phyloP scores from a whole-genome alignment of 2,329 filamentous ascomycete genomes.

The Berkeleyomyces basicola region DNA sequence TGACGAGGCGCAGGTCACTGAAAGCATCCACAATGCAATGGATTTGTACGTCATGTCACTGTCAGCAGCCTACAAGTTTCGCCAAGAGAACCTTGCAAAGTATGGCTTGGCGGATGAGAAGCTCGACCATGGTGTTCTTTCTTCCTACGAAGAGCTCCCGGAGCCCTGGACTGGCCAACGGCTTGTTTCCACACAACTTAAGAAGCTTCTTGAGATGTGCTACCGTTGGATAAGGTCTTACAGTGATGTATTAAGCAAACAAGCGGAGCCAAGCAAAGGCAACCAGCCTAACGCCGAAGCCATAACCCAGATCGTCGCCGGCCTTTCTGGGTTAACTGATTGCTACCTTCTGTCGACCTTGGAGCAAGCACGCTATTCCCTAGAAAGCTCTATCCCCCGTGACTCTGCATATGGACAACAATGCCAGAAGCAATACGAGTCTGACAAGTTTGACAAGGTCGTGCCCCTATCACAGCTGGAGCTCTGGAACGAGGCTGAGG shows the following conservation, averaged over 20 bases:
- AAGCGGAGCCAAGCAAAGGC: constrained; percentile 19
- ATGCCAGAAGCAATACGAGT: constrained; percentile 31
- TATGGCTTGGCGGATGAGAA: constrained; percentile 60
- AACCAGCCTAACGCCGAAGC: constrained; percentile 24
- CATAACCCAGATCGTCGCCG: constrained; percentile 29
- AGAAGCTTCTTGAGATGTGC: constrained; percentile 42
- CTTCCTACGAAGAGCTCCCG: constrained; percentile 49
- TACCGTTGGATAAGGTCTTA: constrained; percentile 37
- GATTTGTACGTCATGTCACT: constrained; percentile 41
- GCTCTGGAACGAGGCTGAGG: constrained; percentile 41
- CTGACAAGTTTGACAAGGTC: constrained; percentile 35
- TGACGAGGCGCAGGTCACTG: constrained; percentile 36
- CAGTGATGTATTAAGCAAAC: constrained; percentile 18
- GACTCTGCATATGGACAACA: constrained; percentile 27
- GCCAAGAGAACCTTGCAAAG: constrained; percentile 46
- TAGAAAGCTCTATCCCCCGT: constrained; percentile 28
- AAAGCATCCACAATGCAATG: constrained; percentile 50
- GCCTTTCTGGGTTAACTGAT: constrained; percentile 35
- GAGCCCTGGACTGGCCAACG: constrained; percentile 73
- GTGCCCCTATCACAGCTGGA: constrained; percentile 36
- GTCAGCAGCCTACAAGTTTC: constrained; percentile 51
- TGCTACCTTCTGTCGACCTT: constrained; percentile 37
- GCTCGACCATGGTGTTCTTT: constrained; percentile 47
- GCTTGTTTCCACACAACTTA: constrained; percentile 43
- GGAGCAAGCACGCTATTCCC: constrained; percentile 36